phyloP scores from a whole-genome alignment of 2,329 filamentous ascomycete genomes.

The Stachybotrys echinatus region DNA sequence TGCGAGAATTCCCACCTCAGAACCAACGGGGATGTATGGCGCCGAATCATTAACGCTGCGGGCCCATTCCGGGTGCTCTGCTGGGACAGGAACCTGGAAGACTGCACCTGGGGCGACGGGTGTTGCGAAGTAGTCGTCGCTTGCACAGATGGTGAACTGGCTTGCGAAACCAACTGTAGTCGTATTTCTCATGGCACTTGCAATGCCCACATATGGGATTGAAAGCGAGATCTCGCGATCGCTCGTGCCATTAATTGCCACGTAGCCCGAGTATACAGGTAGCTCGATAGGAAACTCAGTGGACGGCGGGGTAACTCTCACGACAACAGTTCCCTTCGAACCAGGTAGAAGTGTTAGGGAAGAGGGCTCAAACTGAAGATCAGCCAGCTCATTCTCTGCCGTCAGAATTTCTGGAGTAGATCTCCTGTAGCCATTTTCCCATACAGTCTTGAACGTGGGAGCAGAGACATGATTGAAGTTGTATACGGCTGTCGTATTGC shows the following conservation, averaged over 20 bases:
- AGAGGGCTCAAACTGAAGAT: too few relatives aligned
- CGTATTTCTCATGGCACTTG: background rate
- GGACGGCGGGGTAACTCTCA: background rate
- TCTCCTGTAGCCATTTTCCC: background rate
- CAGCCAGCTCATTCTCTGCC: background rate
- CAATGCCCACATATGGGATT: background rate
- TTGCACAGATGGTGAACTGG: background rate
- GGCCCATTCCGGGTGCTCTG: background rate
- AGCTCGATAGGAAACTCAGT: background rate
- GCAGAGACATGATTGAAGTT: background rate
- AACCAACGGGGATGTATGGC: too few relatives aligned
- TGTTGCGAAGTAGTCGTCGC: background rate
- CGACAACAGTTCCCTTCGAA: background rate
- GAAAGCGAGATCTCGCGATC: background rate
- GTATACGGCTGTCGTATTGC: background rate
- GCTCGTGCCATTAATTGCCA: background rate
- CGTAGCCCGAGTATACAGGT: background rate
- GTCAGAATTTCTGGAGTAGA: background rate
- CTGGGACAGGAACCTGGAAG: background rate
- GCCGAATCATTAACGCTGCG: background rate
- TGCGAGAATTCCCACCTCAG: background rate
- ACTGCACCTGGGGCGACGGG: background rate
- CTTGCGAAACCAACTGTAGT: background rate
- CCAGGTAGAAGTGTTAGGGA: background rate
- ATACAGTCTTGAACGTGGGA: background rate